A percentile compares a stretch with the other conserved stretches of the same genome.
phyloP scores from a whole-genome alignment of 202 grass and related monocot species.

The Panicum virgatum region DNA sequence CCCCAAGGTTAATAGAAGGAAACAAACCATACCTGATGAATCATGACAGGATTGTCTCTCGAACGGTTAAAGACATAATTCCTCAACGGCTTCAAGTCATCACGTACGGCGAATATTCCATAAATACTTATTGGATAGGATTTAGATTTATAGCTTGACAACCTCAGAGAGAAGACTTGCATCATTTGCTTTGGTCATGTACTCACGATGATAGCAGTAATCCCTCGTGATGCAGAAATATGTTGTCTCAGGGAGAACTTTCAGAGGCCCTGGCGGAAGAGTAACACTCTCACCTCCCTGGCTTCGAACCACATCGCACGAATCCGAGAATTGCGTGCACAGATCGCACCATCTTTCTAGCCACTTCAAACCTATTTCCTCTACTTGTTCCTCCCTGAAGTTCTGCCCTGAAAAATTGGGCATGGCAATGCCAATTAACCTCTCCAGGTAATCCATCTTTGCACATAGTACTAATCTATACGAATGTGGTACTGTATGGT shows the following conservation, averaged over 20 bases:
- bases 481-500: neutral
- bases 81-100: conserved; percentile 16
- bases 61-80: conserved; percentile 21
- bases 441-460: neutral
- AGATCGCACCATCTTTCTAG: neutral
- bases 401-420: neutral
- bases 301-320: neutral
- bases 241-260: neutral
- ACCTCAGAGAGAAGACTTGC: conserved; percentile 12
- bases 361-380: neutral
- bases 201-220: neutral
- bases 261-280: neutral
- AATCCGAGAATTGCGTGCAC: neutral
- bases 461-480: neutral
- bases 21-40: neutral
- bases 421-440: neutral
- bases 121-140: conserved; percentile 20
- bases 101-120: conserved; percentile 6
- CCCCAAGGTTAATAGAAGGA: neutral
- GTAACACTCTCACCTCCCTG: neutral
- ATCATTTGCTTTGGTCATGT: neutral
- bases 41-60: conserved; percentile 13
- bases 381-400: neutral
- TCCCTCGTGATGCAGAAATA: neutral
- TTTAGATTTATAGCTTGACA: neutral